Evolutionary conservation across 805 yeast genomes (phyloP).

Genomic region (Lipomyces mesembrius): DNA sequence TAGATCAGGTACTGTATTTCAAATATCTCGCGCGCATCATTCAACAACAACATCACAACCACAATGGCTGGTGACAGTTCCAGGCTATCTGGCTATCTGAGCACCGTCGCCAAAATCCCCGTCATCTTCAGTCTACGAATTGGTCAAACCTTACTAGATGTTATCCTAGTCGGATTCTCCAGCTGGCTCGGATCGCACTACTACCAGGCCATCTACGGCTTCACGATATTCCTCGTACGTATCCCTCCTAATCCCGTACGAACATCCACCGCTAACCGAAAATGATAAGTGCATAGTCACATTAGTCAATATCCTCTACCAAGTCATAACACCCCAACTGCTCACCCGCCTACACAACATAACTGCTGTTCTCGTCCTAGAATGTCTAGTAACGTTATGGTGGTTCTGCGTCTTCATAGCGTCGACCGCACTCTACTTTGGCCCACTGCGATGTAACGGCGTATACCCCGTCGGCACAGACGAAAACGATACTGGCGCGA

Average conservation of each 20-base stretch:
- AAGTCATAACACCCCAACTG: conserved; percentile 14
- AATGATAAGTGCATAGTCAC: conserved; percentile 14
- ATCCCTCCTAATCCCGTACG: too few relatives aligned
- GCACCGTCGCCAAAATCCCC: conserved; percentile 2
- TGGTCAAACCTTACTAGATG: conserved; percentile 16
- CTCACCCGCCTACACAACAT: conserved; percentile 13
- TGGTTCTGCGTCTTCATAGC: conserved; percentile 28
- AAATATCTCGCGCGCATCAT: neutral
- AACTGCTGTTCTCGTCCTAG: conserved; percentile 16
- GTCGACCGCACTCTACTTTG: conserved; percentile 15
- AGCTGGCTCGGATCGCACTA: conserved; percentile 21
- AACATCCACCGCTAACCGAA: neutral
- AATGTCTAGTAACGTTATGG: conserved; percentile 9
- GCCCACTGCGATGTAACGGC: conserved; percentile 12
- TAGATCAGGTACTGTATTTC: neutral
- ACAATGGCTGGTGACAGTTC: neutral
- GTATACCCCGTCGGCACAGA: neutral
- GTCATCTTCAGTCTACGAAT: conserved; percentile 16
- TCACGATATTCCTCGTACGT: conserved; percentile 23
- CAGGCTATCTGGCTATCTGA: neutral
- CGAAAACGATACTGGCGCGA: neutral
- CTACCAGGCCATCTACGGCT: conserved; percentile 30
- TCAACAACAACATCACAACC: neutral
- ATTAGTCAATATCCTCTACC: conserved; percentile 19
- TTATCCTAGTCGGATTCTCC: conserved; percentile 27